Conservation (phyloP, 106 monocot genomes). For the Platanthera guangdongensis region DNA sequence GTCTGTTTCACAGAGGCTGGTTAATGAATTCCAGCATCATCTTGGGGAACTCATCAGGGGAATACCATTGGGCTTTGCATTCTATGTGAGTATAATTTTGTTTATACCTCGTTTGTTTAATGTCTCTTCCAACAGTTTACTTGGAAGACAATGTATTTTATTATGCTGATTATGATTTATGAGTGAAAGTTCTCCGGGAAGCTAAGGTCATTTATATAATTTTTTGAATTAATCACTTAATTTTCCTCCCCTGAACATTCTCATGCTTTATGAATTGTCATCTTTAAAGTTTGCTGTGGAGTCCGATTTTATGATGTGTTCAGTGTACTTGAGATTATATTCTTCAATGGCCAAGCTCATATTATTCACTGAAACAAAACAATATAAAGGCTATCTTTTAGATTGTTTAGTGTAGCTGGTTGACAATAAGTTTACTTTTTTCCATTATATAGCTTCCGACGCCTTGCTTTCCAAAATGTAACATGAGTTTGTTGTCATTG, state of each 20-base stretch:
- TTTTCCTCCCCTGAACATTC: neutral
- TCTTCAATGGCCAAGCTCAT: neutral
- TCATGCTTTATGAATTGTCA: neutral
- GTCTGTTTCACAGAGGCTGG: conserved; percentile 37
- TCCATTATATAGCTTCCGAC: neutral
- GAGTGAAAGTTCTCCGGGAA: neutral
- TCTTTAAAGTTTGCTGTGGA: neutral
- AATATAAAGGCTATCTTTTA: neutral
- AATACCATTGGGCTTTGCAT: conserved; percentile 26
- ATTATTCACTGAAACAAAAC: neutral
- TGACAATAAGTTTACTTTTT: neutral
- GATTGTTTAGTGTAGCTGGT: neutral
- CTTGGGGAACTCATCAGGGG: conserved; percentile 21
- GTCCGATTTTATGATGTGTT: neutral
- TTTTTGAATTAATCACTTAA: neutral
- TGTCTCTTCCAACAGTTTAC: neutral
- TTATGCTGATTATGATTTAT: neutral
- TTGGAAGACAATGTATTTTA: neutral
- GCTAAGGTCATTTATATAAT: neutral
- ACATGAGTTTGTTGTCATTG: neutral
- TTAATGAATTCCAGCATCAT: conserved; percentile 27
- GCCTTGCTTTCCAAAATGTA: neutral
- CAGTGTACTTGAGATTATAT: neutral
- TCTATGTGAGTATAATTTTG: conserved; percentile 29
- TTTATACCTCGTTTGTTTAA: neutral